These are phyloP conservation scores for Beauveria bassiana DNA, from an alignment of 2,329 filamentous ascomycete genomes.

Conservation along the genomic window DNA sequence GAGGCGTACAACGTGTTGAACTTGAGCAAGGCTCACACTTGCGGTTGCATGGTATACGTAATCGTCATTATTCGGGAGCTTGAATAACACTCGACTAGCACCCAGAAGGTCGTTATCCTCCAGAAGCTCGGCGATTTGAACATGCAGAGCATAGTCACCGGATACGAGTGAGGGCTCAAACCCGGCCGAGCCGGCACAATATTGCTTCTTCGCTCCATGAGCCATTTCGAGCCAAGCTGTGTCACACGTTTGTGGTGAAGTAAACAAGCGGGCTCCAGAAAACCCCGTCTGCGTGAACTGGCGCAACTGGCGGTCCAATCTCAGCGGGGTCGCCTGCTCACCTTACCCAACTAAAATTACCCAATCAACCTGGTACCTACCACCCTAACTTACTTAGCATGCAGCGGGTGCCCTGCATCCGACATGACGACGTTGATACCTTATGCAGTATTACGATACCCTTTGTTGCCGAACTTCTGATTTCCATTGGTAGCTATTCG, in stretches of 20 bases:
- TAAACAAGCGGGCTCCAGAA: too few species aligned
- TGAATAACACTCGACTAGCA: conserved; percentile 37
- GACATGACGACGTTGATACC: too few species aligned
- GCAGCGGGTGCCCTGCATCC: too few species aligned
- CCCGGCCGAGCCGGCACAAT: conserved; percentile 37
- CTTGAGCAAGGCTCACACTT: conserved; percentile 40
- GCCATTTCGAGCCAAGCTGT: conserved; percentile 18
- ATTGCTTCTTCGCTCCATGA: conserved; percentile 20
- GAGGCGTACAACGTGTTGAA: conserved; percentile 37
- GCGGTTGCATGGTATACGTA: conserved; percentile 46
- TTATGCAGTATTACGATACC: too few species aligned
- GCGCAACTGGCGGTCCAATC: too few species aligned
- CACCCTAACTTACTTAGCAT: too few species aligned
- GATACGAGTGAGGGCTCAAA: conserved; percentile 36
- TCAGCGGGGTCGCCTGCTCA: neutral
- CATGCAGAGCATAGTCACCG: conserved; percentile 30
- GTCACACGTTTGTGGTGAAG: neutral
- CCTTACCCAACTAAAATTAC: too few species aligned
- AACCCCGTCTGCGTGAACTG: too few species aligned
- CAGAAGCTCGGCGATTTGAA: conserved; percentile 30
- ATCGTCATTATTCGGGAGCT: conserved; percentile 34
- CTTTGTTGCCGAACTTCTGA: neutral
- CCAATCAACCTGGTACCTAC: too few species aligned
- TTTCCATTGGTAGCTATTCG: neutral
- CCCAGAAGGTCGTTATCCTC: conserved; percentile 31